Conservation (phyloP, 371 early-diverging fungal genomes). For the Rhizopus arrhizus region DNA sequence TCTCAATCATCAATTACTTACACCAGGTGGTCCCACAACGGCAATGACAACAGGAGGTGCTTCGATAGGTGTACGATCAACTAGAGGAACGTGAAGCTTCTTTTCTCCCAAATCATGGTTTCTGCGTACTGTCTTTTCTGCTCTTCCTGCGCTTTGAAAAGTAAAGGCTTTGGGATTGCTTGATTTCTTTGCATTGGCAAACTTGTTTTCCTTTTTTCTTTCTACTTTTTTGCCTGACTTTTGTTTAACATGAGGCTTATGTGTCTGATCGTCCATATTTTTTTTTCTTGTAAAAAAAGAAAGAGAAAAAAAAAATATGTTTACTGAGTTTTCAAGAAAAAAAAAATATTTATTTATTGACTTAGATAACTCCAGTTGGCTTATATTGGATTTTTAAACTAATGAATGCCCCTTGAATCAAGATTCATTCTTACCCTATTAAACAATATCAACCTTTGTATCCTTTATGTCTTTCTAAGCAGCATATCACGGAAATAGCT, state of each 20-base stretch:
- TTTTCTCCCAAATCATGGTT: constrained; percentile 89
- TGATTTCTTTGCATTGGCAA: constrained; percentile 69
- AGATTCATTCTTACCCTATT: too few relatives aligned
- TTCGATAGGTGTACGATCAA: constrained; percentile 91
- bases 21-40: constrained; percentile 95
- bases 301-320: not conserved
- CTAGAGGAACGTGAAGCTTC: constrained; percentile 92
- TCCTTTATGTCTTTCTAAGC: too few relatives aligned
- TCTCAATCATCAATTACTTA: constrained; percentile 36
- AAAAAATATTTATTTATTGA: not conserved
- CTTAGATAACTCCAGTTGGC: too few relatives aligned
- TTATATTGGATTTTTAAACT: too few relatives aligned
- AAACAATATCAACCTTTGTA: too few relatives aligned
- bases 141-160: constrained; percentile 73
- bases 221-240: constrained; percentile 89
- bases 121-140: constrained; percentile 79
- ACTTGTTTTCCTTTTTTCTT: constrained; percentile 70
- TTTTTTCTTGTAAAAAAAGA: not conserved
- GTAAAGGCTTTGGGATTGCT: constrained; percentile 94
- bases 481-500: too few relatives aligned
- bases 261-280: constrained; percentile 59
- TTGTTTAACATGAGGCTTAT: constrained; percentile 83
- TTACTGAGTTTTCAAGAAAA: not conserved
- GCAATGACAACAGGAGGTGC: constrained; percentile 93
- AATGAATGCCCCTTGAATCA: too few relatives aligned